Evolutionary conservation across 129 eudicot genomes (phyloP), one percentile per base, ranked within the genome.

Genomic region (Flaveria sonorensis): DNA sequence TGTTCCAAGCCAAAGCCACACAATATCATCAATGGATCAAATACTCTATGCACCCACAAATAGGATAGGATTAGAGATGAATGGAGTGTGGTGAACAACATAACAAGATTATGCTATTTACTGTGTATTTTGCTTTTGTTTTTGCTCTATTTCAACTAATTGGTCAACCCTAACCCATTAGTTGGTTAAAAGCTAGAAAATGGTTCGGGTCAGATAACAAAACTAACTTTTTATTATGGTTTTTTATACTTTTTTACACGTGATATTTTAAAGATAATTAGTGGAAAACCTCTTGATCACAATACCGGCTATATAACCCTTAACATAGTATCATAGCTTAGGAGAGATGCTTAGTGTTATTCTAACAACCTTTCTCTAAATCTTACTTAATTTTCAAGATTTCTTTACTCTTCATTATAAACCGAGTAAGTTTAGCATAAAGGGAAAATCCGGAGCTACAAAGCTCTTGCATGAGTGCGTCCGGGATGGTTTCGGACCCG

Each of bases 61-160:
- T 11, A 50, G 47, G 75, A 15, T 48, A 71, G n/a, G 75, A 71
- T 71, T 50, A 71, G 45, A 28, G 47, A 47, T 48, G 62, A 62
- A 28, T 48, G 75, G 6, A 51, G 15, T 39, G 57, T 43, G 56
- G 39, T 69, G 73, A 46, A 36, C 40, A 36, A 36, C 40, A 36
- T 7, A 36, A 69, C 55, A 20, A 45, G 12, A 69, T 69, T 16
- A 69, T 20, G 73, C 55, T 43, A 46, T 46, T 46, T 69, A 43
- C 57, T 45, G 32, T 65, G 39, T 28, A 23, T 45, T 45, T 65
- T 13, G 47, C 11, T 65, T 65, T 65, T 16, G 65, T 7, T n/a
- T 59, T 59, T 16, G 14, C 36, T 36, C 59, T 52, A 8, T 69
- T 69, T 43, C 6, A 45, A 42, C 48, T 43, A 30, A 30, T 30